Base-by-base conservation (phyloP, 148 eudicot species). In the Vaccinium vitisidaea region DNA sequence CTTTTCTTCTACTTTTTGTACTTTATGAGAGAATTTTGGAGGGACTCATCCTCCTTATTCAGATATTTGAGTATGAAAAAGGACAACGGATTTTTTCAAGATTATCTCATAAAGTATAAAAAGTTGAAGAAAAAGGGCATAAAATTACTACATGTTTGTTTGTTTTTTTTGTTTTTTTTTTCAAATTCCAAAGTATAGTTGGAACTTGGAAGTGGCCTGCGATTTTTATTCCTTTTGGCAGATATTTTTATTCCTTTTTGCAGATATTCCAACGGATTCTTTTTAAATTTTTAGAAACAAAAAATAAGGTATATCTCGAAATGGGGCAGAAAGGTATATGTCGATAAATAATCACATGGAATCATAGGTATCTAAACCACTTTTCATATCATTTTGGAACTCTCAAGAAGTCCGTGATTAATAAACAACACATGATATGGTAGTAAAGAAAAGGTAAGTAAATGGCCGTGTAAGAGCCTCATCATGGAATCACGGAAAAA, bases 401-500 rank as follows among this genome's bases (percentile, higher is more conserved):
- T 81, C 74, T 61, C 89, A 85, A 85, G 89, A 77, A 70, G 81
- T 76, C 84, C 87, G 87, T 85, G 87, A 87, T 14, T 36, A 75
- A 27, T 39, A 46, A 75, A 59, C 10, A 30, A 71, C 5, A 6
- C 23, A 50, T 77, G 6, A 43, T 14, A 59, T 21, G 54, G 74
- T 81, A 39, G 83, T 81, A 81, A 65, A 56, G 74, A 49, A 77
- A 55, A 61, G 36, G 18, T 21, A 36, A 58, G 23, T 5, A 13
- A 80, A 2, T 16, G 48, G n/a, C 9, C 46, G 52, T 75, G 19
- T 7, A 54, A 53, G 25, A 21, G 80, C 43, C n/a, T 78, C 11
- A 13, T 13, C 25, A 48, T 21, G 73, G 43, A 46, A 74, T 43
- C 46, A 43, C 46, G 46, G 46, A 5, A 43, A 43, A 5, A 43